A percentile compares a stretch with the other conserved stretches of the same genome.
Conservation (phyloP, 352 stramenopile species). For the Phytophthora crassamura region DNA sequence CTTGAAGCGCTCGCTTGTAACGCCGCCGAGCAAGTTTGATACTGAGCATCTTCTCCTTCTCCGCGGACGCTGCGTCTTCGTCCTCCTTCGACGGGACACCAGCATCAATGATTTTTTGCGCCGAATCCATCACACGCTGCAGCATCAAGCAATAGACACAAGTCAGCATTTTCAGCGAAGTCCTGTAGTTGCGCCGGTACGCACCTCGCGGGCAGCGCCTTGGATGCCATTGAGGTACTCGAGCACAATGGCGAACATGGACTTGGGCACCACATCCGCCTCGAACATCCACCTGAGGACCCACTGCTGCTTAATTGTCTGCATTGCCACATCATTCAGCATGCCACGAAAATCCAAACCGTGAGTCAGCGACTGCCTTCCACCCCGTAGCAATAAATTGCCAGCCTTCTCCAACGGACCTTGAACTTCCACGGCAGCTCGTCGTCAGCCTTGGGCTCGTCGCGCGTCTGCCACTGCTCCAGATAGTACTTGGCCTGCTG, state of each 20-base stretch:
- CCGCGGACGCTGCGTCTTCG: conserved; percentile 38
- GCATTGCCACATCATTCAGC: conserved; percentile 6
- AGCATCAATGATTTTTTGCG: conserved; percentile 75
- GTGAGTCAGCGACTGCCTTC: conserved; percentile 8
- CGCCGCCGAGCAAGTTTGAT: conserved; percentile 67
- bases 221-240: conserved; percentile 80
- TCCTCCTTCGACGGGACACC: conserved; percentile 60
- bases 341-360: conserved; percentile 2
- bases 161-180: background rate
- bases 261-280: conserved; percentile 79
- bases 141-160: background rate
- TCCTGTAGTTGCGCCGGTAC: background rate
- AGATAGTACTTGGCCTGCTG: conserved; percentile 86
- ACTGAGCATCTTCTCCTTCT: conserved; percentile 65
- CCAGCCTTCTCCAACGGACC: conserved; percentile 31
- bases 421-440: conserved; percentile 87
- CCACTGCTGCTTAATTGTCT: conserved; percentile 89
- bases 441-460: conserved; percentile 57
- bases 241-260: conserved; percentile 78
- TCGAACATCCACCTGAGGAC: conserved; percentile 87
- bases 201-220: conserved; percentile 63
- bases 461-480: conserved; percentile 71
- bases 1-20: conserved; percentile 83
- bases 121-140: conserved; percentile 73
- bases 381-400: background rate